Conservation (phyloP, 2,329 filamentous ascomycete genomes). For the Mollisia scopiformis region DNA sequence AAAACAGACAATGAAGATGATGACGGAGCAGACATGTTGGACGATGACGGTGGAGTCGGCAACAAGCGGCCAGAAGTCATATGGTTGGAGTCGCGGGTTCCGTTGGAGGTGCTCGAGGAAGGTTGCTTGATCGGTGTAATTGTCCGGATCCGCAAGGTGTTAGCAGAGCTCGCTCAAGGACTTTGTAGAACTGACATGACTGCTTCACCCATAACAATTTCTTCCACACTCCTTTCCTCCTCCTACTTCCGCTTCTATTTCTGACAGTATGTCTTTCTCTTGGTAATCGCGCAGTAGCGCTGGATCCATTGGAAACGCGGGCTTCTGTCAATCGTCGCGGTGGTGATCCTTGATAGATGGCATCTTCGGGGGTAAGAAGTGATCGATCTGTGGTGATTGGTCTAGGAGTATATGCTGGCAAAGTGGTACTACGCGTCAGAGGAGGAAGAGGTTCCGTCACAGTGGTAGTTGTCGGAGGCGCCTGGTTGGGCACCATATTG, state of each 20-base stretch:
- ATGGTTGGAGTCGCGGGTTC: slow-evolving; percentile 90
- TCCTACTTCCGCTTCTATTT: slow-evolving; percentile 55
- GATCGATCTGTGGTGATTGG: slow-evolving; percentile 52
- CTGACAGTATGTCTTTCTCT: slow-evolving; percentile 32
- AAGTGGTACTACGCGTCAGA: slow-evolving; percentile 30
- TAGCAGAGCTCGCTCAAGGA: slow-evolving; percentile 18
- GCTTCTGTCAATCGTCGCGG: slow-evolving; percentile 53
- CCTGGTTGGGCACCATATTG: slow-evolving; percentile 37
- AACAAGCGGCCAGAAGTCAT: slow-evolving; percentile 97
- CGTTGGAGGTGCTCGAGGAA: slow-evolving; percentile 95
- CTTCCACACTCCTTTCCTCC: slow-evolving; percentile 81
- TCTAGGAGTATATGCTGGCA: slow-evolving; percentile 19
- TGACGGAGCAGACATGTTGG: slow-evolving; percentile 93
- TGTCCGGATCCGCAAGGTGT: slow-evolving; percentile 80
- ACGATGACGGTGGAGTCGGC: slow-evolving; percentile 95
- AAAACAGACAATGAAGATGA: slow-evolving; percentile 94
- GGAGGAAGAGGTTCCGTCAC: slow-evolving; percentile 25
- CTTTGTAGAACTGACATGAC: slow-evolving; percentile 62
- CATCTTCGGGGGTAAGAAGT: slow-evolving; percentile 83
- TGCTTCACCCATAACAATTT: slow-evolving; percentile 99
- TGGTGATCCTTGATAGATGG: slow-evolving; percentile 67
- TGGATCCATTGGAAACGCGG: slow-evolving; percentile 32
- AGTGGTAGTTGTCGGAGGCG: slow-evolving; percentile 23
- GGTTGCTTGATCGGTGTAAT: slow-evolving; percentile 96
- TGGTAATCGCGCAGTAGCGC: slow-evolving; percentile 18